A percentile compares a stretch with the other conserved stretches of the same genome.
Conservation (phyloP, 495 filamentous ascomycete genomes). For the Podospora appendiculata region DNA sequence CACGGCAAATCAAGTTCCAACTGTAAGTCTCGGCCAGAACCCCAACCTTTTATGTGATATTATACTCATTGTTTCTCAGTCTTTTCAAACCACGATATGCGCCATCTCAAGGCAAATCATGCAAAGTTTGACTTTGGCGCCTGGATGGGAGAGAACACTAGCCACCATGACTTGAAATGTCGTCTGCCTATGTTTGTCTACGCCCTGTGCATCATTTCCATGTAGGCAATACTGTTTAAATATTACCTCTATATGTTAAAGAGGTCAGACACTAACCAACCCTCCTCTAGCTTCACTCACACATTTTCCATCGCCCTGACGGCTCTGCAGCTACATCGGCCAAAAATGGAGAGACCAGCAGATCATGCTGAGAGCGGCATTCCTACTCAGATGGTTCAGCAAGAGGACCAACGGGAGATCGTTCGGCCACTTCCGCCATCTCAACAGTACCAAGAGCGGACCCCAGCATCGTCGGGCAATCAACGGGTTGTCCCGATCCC, state of each 20-base stretch:
- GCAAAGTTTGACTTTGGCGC: not conserved
- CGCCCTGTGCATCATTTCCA: conserved; percentile 3
- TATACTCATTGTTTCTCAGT: not conserved
- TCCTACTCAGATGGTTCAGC: not conserved
- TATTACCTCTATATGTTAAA: not conserved
- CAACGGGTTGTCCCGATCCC: too few species aligned
- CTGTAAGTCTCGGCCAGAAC: not conserved
- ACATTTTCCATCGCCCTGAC: conserved; percentile 7
- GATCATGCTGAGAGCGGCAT: conserved; percentile 5
- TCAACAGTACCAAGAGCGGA: not conserved
- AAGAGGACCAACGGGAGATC: not conserved
- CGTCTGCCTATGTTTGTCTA: conserved; percentile 6
- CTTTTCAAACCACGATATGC: not conserved
- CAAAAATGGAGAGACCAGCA: not conserved
- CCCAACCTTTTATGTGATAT: too few species aligned
- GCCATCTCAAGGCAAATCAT: not conserved
- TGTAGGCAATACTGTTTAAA: conserved; percentile 6
- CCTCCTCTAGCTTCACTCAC: conserved; percentile 3
- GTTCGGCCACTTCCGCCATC: not conserved
- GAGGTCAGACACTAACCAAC: not conserved
- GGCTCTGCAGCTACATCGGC: conserved; percentile 1
- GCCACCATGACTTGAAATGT: conserved; percentile 1
- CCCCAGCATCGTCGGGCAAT: not conserved
- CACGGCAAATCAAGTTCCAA: not conserved
- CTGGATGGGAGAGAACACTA: not conserved